Evolutionary conservation across 2,329 filamentous ascomycete genomes (phyloP).

Genomic region (Diplodia mutila): DNA sequence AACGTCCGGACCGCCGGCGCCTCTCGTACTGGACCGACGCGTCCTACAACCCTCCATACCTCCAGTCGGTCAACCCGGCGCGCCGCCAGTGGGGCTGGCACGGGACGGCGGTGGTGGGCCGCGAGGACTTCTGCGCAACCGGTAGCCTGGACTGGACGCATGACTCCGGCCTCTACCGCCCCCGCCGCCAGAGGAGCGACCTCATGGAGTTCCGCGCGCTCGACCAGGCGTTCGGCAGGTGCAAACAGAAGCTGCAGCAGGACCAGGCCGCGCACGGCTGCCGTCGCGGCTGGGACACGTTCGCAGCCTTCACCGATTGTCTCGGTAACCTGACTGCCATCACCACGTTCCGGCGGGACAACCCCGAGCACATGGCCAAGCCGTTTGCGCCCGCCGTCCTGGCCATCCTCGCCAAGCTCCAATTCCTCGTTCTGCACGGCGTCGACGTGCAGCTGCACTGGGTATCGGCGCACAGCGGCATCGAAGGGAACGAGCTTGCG

Average conservation of each 20-base stretch:
- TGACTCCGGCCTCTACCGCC: background rate
- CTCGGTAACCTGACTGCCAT: background rate
- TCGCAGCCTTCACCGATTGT: background rate
- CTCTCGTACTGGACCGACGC: conserved; percentile 2
- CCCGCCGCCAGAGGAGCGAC: too few species aligned
- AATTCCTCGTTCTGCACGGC: background rate
- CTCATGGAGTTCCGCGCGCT: background rate
- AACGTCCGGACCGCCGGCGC: background rate
- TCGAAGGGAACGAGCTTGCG: background rate
- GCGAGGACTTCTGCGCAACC: background rate
- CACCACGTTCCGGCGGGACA: background rate
- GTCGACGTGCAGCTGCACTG: conserved; percentile 1
- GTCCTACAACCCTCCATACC: background rate
- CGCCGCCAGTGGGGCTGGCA: background rate
- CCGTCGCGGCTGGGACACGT: background rate
- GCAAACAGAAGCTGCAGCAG: background rate
- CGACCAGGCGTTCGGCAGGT: background rate
- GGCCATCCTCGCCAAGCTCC: background rate
- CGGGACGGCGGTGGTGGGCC: background rate
- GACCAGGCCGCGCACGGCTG: background rate
- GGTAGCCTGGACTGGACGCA: too few species aligned
- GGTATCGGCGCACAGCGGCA: background rate
- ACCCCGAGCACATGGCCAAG: background rate
- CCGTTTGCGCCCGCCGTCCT: background rate
- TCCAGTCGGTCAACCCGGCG: background rate